Evolutionary conservation across 2,329 filamentous ascomycete genomes (phyloP).

Genomic region (Zymoseptoria passerinii): DNA sequence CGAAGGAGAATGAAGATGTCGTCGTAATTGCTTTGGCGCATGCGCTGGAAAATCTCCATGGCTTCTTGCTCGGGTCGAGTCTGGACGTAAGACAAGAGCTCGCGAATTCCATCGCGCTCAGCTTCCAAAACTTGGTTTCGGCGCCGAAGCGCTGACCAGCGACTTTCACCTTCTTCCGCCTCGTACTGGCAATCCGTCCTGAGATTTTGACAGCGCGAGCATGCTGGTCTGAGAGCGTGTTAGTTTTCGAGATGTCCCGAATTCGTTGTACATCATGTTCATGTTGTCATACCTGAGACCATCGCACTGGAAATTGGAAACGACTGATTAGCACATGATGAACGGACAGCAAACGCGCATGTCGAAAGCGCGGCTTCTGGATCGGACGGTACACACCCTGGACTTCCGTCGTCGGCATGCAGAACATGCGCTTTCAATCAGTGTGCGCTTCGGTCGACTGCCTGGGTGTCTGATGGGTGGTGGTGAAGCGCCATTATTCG

Average conservation of each 20-base stretch:
- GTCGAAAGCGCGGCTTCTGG: not conserved
- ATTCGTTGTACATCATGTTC: not conserved
- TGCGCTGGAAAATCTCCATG: conserved; percentile 23
- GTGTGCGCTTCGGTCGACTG: conserved; percentile 18
- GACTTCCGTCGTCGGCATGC: conserved; percentile 24
- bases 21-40: conserved; percentile 17
- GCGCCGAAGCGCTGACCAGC: conserved; percentile 27
- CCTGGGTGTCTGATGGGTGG: conserved; percentile 10
- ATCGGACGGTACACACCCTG: conserved; percentile 13
- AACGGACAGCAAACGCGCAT: not conserved
- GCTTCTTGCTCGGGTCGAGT: conserved; percentile 23
- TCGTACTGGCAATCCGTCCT: conserved; percentile 27
- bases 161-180: conserved; percentile 28
- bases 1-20: conserved; percentile 19
- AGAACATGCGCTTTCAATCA: conserved; percentile 25
- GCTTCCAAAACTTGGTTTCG: conserved; percentile 25
- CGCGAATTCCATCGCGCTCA: conserved; percentile 24
- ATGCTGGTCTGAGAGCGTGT: conserved; percentile 19
- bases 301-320: conserved; percentile 14
- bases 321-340: conserved; percentile 5
- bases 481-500: conserved; percentile 12
- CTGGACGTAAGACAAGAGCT: conserved; percentile 23
- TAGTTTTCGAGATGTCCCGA: not conserved
- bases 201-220: conserved; percentile 23
- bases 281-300: conserved; percentile 18